Evolutionary conservation across 140 eudicot species (phyloP), one percentile per base, ranked within the genome.

Genomic region (Senecio squalidus): DNA sequence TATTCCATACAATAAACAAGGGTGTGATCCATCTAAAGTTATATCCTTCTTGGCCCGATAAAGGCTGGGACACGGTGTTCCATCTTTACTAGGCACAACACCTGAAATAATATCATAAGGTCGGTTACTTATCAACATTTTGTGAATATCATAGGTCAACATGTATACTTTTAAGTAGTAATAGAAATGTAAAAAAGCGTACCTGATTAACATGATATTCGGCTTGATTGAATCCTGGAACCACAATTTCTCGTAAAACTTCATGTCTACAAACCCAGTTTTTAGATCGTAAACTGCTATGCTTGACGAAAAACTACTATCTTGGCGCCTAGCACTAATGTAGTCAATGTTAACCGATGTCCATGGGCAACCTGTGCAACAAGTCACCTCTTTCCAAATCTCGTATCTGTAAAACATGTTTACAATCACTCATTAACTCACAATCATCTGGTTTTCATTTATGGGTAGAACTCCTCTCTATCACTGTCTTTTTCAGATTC

Each of bases 1-100:
- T 92, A 92, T 45, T n/a, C 81, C 95, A 18, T 79, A 81, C n/a
- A 92, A 74, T 39, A 92, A 74, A 64, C 96, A 87, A 14, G 98
- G 95, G 55, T 87, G 83, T 0, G 96, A 92, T 47, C 95, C 93
- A 57, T 92, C 95, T 41, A 84, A 67, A 30, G 18, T 14, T 66
- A 84, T 59, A 70, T 80, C 82, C 83, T 84, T 92, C 78, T 66
- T 75, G 6, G 96, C 82, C 72, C 86, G 5, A 92, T 76, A 60
- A 92, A 92, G 55, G 67, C 58, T 0, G 98, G 96, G 25, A 82
- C 67, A 23, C 29, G 74, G n/a, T 17, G 84, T 74, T 9, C 98
- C 98, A 66, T 92, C 98, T 68, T 87, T 92, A 66, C 93, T 84
- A 23, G 56, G 51, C 55, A 82, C 93, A 59, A 92, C 18, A 79